These are phyloP conservation scores for Phialophora tarda DNA, from an alignment of 2,329 filamentous ascomycete species.

Conservation along the genomic window DNA sequence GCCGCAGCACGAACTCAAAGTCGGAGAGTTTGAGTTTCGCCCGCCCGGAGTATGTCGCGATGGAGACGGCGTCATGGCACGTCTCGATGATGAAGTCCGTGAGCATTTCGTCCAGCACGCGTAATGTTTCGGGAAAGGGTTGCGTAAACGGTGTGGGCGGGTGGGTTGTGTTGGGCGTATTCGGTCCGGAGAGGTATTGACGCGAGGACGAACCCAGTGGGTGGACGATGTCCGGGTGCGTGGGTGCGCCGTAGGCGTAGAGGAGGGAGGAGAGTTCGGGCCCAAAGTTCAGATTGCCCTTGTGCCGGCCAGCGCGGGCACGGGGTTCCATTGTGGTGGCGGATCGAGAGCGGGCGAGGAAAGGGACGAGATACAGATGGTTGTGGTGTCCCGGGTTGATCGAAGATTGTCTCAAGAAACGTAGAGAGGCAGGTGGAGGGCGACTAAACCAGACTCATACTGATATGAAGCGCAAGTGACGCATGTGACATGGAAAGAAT, in stretches of 20 bases:
- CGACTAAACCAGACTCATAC: neutral
- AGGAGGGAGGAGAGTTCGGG: conserved; percentile 68
- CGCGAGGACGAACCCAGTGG: conserved; percentile 38
- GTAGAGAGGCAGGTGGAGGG: neutral
- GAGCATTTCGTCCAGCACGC: conserved; percentile 90
- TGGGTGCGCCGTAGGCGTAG: conserved; percentile 53
- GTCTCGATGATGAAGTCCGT: conserved; percentile 96
- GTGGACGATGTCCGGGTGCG: conserved; percentile 39
- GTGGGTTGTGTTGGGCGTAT: conserved; percentile 35
- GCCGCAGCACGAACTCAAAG: conserved; percentile 90
- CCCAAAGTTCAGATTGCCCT: conserved; percentile 79
- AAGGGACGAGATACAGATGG: neutral
- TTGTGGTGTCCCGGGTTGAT: neutral
- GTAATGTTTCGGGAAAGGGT: conserved; percentile 82
- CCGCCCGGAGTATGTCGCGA: conserved; percentile 82
- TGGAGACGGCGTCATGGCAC: conserved; percentile 84
- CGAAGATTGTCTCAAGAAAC: neutral
- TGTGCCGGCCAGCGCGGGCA: conserved; percentile 77
- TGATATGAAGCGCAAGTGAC: neutral
- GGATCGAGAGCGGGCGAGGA: neutral
- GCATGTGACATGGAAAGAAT: neutral
- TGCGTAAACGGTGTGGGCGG: conserved; percentile 75
- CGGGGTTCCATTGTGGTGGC: conserved; percentile 69
- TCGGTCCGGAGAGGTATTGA: conserved; percentile 30
- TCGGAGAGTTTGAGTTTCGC: conserved; percentile 99